Evolutionary conservation across 2,329 filamentous ascomycete genomes (phyloP).

Genomic region (Monilinia polystroma): DNA sequence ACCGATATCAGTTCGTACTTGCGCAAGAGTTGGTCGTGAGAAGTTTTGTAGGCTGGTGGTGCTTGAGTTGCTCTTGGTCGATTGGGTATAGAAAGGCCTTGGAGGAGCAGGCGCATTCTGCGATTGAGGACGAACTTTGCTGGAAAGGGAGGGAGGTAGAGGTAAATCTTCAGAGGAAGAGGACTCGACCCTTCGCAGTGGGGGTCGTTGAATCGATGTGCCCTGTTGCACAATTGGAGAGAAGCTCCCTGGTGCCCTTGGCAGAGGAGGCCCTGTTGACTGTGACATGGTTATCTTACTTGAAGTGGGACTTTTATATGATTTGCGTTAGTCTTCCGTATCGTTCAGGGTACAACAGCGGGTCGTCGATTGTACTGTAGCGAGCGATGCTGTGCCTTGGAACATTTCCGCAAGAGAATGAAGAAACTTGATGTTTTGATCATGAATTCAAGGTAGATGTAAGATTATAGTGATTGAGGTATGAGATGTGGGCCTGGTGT

Average conservation of each 20-base stretch:
- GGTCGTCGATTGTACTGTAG: slow-evolving; percentile 22
- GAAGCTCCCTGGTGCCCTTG: slow-evolving; percentile 39
- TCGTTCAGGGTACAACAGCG: slow-evolving; percentile 23
- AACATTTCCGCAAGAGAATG: slow-evolving; percentile 14
- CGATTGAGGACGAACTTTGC: slow-evolving; percentile 47
- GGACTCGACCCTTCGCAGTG: slow-evolving; percentile 48
- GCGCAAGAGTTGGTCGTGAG: slow-evolving; percentile 50
- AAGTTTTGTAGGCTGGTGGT: slow-evolving; percentile 53
- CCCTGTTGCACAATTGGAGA: slow-evolving; percentile 39
- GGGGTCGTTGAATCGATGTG: slow-evolving; percentile 40
- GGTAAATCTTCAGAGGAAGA: slow-evolving; percentile 47
- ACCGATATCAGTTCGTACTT: slow-evolving; percentile 25
- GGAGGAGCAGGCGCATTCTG: slow-evolving; percentile 40
- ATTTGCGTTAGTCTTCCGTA: slow-evolving; percentile 23
- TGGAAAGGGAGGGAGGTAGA: slow-evolving; percentile 40
- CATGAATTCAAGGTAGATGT: background rate
- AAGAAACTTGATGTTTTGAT: slow-evolving; percentile 5
- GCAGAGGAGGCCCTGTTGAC: slow-evolving; percentile 30
- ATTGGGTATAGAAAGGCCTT: slow-evolving; percentile 52
- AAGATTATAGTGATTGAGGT: background rate
- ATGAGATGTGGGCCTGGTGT: background rate
- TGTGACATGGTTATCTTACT: slow-evolving; percentile 31
- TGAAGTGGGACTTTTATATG: slow-evolving; percentile 22
- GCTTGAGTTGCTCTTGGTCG: slow-evolving; percentile 49
- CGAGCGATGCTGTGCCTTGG: slow-evolving; percentile 15